Percentiles rank a stretch among this genome's conserved stretches.
Evolutionary conservation across 345 rosid genomes (phyloP).

Genomic region (Diplotaxis tenuifolia): DNA sequence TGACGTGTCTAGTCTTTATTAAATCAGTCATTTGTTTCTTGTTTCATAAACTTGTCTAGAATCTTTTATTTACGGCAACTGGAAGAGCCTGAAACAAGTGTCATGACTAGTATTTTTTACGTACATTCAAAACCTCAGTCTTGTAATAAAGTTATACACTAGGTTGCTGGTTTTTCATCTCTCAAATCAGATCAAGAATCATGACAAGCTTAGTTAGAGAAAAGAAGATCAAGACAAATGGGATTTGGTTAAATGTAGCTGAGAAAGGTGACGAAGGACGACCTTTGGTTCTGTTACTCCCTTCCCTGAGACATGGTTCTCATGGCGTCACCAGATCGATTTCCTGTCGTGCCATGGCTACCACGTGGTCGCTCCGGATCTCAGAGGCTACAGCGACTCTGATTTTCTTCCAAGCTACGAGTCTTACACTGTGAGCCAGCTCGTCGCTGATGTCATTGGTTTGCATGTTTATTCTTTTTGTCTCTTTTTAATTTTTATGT

Average conservation of each 20-base stretch:
- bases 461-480: no score
- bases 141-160: constrained; percentile 16
- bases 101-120: background rate
- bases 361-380: constrained; percentile 66
- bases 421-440: constrained; percentile 51
- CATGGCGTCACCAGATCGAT: constrained; percentile 70
- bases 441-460: constrained; percentile 55
- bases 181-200: background rate
- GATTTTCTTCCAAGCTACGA: constrained; percentile 47
- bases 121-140: background rate
- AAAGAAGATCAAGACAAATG: constrained; percentile 48
- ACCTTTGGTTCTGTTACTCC: constrained; percentile 57
- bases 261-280: constrained; percentile 56
- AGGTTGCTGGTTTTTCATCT: background rate
- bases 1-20: constrained; percentile 22
- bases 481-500: no score
- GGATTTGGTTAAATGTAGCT: constrained; percentile 49
- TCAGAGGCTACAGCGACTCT: constrained; percentile 63
- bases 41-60: background rate
- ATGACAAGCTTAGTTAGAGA: constrained; percentile 38
- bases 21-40: constrained; percentile 3
- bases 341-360: constrained; percentile 55
- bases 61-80: background rate
- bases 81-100: background rate
- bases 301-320: constrained; percentile 77